phyloP scores from a whole-genome alignment of 1,284 basidiomycete species.

The Wallemia mellicola region DNA sequence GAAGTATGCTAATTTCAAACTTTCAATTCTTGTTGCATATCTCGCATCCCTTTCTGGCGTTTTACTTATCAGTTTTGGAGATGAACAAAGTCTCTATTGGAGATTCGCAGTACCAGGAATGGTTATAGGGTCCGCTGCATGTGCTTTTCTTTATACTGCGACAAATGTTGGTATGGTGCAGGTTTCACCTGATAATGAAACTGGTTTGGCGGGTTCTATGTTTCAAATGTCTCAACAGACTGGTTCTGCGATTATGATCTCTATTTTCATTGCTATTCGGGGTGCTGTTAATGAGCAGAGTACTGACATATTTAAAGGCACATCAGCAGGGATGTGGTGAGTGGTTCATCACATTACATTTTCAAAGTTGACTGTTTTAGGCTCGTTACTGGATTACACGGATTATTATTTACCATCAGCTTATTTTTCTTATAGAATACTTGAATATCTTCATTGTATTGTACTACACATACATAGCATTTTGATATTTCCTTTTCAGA shows the following conservation, averaged over 20 bases:
- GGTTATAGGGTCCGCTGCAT: background rate
- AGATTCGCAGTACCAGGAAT: background rate
- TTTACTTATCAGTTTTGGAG: background rate
- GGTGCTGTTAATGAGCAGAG: background rate
- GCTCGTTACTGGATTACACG: too few relatives aligned
- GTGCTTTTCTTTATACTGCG: background rate
- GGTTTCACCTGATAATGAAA: background rate
- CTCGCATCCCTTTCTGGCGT: background rate
- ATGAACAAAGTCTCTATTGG: background rate
- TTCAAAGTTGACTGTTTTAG: too few relatives aligned
- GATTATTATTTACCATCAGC: too few relatives aligned
- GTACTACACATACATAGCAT: too few relatives aligned
- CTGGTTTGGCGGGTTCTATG: background rate
- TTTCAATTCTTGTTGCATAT: background rate
- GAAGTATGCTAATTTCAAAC: background rate
- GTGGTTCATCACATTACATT: background rate
- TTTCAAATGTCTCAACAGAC: background rate
- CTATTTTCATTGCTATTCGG: background rate
- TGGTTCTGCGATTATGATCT: background rate
- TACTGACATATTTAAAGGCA: background rate
- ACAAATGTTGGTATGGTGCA: background rate
- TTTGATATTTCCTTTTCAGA: too few relatives aligned
- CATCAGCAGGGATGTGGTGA: background rate
- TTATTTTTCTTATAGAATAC: too few relatives aligned
- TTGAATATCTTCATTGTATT: too few relatives aligned